Evolutionary conservation across 495 filamentous ascomycete genomes (phyloP), one percentile per base, ranked within the genome.

Genomic region (Aspergillus heteromorphus): DNA sequence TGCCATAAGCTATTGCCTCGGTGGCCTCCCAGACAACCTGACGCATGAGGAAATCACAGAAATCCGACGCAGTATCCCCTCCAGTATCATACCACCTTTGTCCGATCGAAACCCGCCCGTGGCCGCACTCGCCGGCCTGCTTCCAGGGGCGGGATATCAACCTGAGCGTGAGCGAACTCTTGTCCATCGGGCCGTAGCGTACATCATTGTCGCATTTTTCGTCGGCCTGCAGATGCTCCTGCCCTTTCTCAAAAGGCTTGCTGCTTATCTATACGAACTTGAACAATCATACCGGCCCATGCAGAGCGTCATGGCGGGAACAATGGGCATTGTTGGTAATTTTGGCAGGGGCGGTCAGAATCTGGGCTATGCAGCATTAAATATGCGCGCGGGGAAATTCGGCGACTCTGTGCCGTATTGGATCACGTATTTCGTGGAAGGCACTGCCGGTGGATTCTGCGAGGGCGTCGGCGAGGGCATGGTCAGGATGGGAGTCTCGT

Each of bases 401-500:
- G 81, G 81, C 6, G 65, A 77, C 55, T 71, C 69, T 2, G 58
- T 84, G 21, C 73, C 73, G 38, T 76, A 77, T 4, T 43, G 80
- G 11, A 73, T 74, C 1, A 58, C 65, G 4, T 86, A 83, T 83
- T 77, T 81, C 70, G 57, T 84, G 18, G 79, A 82, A 57, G 77
- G 79, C 13, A 68, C 87, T 40, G 77, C 78, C 2, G 82, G 79
- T 14, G 85, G 85, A 13, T 70, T 88, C 30, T 79, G 83, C 59
- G 84, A 88, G 47, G 85, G 85, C 0, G 71, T 87, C 40, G 78
- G 78, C 1, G 80, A 86, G 57, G 85, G 83, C 4, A 72, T 88
- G 66, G 58, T 64, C 29, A 71, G 79, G 47, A 54, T 81, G 45
- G 78, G 74, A 9, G 53, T 72, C 20, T 55, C 66, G 36, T 57